Base-by-base conservation (phyloP, 345 rosid species). In the Clausena lansium region DNA sequence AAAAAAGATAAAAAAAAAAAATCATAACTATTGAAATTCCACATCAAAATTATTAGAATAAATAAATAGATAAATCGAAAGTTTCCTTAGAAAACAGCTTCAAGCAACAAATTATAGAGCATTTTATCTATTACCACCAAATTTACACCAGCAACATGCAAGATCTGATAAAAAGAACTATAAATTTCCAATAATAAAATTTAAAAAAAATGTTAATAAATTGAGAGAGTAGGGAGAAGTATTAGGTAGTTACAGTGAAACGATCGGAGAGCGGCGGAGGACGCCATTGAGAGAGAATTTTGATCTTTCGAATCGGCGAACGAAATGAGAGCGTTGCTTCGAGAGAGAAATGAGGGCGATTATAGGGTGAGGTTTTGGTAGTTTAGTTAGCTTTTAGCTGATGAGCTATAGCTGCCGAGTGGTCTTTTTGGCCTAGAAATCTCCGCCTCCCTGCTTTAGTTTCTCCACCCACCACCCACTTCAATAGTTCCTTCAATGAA, bases 211-310 rank as follows among this genome's bases (percentile, higher is more conserved):
- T 52, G 57, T 52, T 52, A 52, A 54, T 20, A 38, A 74, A 72
- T 66, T 9, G 38, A 36, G 78, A 24, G 59, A 70, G 30, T 67
- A 59, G 78, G 73, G 75, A 10, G 76, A 74, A 68, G 67, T 33
- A 73, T 75, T 76, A 74, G 66, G 67, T 36, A 71, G 76, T 79
- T 80, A 96, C 99, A 83, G 76, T 78, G 88, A 74, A 89, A 82
- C 68, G 94, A 92, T 80, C 91, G 94, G 73, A 92, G 87, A 80
- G 84, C 82, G 47, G 90, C 80, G 41, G 91, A 87, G 76, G 94
- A 90, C 74, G 86, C 99, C 99, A 95, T 93, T 45, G 92, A 59
- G 74, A n/a, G n/a, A 67, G 78, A 74, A 28, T 1, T 20, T 36
- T 74, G 57, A 41, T 64, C 9, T 59, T 61, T 27, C 9, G 1